Evolutionary conservation across 176 grass and related monocot species (phyloP), one percentile per base, ranked within the genome.

Genomic region (Rhynchospora tenuis): DNA sequence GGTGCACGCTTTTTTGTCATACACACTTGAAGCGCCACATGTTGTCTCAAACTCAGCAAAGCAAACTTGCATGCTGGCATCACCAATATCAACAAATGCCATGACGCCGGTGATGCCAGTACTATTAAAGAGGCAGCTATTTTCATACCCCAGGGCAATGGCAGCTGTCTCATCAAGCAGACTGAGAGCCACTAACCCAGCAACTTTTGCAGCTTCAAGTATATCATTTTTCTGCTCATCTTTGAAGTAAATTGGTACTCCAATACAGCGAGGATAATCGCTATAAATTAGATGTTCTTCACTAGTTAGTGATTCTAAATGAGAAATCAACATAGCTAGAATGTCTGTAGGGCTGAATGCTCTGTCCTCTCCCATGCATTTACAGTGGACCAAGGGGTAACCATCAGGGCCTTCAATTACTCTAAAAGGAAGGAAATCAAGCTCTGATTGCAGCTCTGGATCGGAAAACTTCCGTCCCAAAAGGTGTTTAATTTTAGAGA

Each of bases 1-100:
- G 27, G 92, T 85, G 22, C 92, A 88, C 3, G 88, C 28, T 78
- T 16, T 43, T 45, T 2, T 46, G 7, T 70, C 15, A 70, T 19
- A 6, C 45, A 45, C 42, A 46, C 5, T 44, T 45, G 19, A 33
- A 70, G 67, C 7, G 16, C 67, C 38, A 58, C 7, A 6, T 58
- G 6, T 89, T 56, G 90, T 92, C 79, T 86, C 90, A 71, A 85
- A 94, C 6, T 87, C 86, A 0, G 91, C 90, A 81, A 97, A 80
- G 45, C 92, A 86, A 14, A 79, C 74, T 29, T 79, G 74, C 74
- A 79, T 79, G 50, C 5, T 19, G 28, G 50, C 54, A 79, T 17
- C 17, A 12, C 74, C 74, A 52, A 79, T 58, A 38, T 91, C 28
- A 0, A 60, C 33, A 38, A 38, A 38, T 4, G 33, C 33, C 33